Evolutionary conservation across 306 rosid species (phyloP).

Genomic region (Citrullus mucosospermus): DNA sequence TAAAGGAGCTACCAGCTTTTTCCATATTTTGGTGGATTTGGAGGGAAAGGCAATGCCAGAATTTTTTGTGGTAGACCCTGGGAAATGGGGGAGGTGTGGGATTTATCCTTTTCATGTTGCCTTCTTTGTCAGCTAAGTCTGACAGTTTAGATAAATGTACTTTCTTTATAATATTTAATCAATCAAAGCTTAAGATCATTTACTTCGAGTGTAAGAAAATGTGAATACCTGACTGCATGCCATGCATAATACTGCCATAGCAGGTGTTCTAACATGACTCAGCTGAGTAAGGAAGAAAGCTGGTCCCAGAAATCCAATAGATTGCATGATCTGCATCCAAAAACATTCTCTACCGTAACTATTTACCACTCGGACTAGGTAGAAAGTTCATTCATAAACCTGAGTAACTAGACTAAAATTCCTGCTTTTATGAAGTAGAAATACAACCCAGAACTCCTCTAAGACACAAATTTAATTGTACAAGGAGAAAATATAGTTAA

Average conservation of each 20-base stretch:
- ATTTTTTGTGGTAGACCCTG: not conserved
- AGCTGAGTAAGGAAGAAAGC: constrained; percentile 86
- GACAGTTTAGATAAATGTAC: not conserved
- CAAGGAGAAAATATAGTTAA: not conserved
- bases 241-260: constrained; percentile 86
- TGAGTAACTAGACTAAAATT: not conserved
- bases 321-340: constrained; percentile 79
- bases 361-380: not conserved
- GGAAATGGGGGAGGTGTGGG: not conserved
- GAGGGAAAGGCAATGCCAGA: not conserved
- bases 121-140: not conserved
- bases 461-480: not conserved
- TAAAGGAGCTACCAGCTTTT: not conserved
- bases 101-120: not conserved
- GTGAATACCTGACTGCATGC: constrained; percentile 85
- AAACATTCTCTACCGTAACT: constrained; percentile 5
- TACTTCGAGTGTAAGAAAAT: not conserved
- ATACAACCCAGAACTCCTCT: not conserved
- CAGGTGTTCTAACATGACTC: constrained; percentile 61
- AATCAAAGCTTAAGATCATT: not conserved
- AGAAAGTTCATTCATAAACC: not conserved
- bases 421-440: not conserved
- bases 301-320: constrained; percentile 85
- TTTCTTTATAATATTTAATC: not conserved
- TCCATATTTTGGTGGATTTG: not conserved